These are phyloP conservation scores for Aspergillus heteromorphus DNA, from an alignment of 495 filamentous ascomycete genomes.

Conservation along the genomic window DNA sequence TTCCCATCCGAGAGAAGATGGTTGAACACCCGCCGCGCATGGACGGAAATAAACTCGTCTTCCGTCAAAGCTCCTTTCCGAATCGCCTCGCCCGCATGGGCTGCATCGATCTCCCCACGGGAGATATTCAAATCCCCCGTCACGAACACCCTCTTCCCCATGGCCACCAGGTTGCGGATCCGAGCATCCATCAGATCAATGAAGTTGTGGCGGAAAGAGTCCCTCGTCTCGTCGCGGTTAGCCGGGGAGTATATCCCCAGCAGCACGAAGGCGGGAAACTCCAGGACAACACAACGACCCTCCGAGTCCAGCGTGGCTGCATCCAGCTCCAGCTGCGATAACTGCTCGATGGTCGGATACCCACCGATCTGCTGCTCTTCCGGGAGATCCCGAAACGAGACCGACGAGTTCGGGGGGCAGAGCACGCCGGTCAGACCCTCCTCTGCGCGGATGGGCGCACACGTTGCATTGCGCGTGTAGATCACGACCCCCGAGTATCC, in stretches of 20 bases:
- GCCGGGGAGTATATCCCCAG: slow-evolving; percentile 89
- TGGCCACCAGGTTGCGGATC: slow-evolving; percentile 72
- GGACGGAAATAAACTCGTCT: slow-evolving; percentile 66
- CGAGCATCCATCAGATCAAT: slow-evolving; percentile 73
- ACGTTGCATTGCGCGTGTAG: slow-evolving; percentile 86
- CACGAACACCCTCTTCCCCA: slow-evolving; percentile 77
- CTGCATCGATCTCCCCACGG: slow-evolving; percentile 65
- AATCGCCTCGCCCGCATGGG: slow-evolving; percentile 61
- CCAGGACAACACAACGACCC: slow-evolving; percentile 86
- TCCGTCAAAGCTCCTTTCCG: slow-evolving; percentile 61
- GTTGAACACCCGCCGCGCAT: slow-evolving; percentile 79
- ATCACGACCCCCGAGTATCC: slow-evolving; percentile 97
- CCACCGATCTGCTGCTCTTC: slow-evolving; percentile 83
- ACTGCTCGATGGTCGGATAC: slow-evolving; percentile 68
- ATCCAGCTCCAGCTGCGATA: slow-evolving; percentile 57
- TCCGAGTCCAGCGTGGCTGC: slow-evolving; percentile 76
- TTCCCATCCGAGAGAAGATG: slow-evolving; percentile 69
- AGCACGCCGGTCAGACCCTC: slow-evolving; percentile 87
- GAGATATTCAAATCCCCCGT: slow-evolving; percentile 91
- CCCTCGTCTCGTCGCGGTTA: slow-evolving; percentile 75
- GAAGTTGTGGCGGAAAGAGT: slow-evolving; percentile 77
- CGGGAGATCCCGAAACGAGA: slow-evolving; percentile 71
- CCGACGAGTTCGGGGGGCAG: slow-evolving; percentile 67
- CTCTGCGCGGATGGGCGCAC: slow-evolving; percentile 84
- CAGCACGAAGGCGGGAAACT: slow-evolving; percentile 92